These are phyloP conservation scores for Silene conica DNA, from an alignment of 148 eudicot genomes.

Conservation along the genomic window DNA sequence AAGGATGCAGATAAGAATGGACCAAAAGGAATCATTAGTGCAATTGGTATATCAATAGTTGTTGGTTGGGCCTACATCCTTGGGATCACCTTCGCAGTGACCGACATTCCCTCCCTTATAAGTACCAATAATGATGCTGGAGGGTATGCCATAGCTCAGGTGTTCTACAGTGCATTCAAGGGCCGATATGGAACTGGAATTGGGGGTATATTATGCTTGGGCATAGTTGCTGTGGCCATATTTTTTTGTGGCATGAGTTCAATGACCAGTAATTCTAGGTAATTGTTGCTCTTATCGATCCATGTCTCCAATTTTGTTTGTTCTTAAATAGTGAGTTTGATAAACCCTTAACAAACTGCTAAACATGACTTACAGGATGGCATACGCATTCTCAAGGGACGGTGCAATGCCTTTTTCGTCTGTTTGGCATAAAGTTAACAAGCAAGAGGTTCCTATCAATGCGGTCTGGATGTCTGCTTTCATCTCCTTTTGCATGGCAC, in stretches of 20 bases:
- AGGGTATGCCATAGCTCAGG: slow-evolving; percentile 91
- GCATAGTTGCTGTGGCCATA: slow-evolving; percentile 77
- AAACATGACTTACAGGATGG: slow-evolving; percentile 54
- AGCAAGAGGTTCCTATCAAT: slow-evolving; percentile 80
- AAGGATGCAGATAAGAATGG: slow-evolving; percentile 87
- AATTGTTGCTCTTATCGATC: slow-evolving; percentile 2
- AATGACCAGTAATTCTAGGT: slow-evolving; percentile 96
- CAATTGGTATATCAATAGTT: slow-evolving; percentile 80
- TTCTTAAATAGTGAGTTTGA: not conserved
- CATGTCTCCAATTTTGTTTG: not conserved
- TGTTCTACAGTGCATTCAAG: slow-evolving; percentile 78
- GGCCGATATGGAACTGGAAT: slow-evolving; percentile 69
- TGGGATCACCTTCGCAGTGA: slow-evolving; percentile 89
- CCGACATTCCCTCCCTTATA: slow-evolving; percentile 69
- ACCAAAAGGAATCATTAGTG: slow-evolving; percentile 87
- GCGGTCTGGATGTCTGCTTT: slow-evolving; percentile 95
- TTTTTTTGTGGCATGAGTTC: slow-evolving; percentile 97
- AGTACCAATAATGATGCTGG: slow-evolving; percentile 71
- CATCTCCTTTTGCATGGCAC: slow-evolving; percentile 91
- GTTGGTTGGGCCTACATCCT: slow-evolving; percentile 96
- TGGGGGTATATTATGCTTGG: slow-evolving; percentile 85
- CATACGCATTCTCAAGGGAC: slow-evolving; percentile 94
- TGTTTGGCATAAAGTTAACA: slow-evolving; percentile 86
- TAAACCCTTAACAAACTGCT: not conserved
- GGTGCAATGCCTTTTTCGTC: slow-evolving; percentile 98